Percentiles rank a stretch among this genome's conserved stretches.
These are phyloP conservation scores for Carpinus fangiana DNA, from an alignment of 306 rosid genomes.

Conservation along the genomic window DNA sequence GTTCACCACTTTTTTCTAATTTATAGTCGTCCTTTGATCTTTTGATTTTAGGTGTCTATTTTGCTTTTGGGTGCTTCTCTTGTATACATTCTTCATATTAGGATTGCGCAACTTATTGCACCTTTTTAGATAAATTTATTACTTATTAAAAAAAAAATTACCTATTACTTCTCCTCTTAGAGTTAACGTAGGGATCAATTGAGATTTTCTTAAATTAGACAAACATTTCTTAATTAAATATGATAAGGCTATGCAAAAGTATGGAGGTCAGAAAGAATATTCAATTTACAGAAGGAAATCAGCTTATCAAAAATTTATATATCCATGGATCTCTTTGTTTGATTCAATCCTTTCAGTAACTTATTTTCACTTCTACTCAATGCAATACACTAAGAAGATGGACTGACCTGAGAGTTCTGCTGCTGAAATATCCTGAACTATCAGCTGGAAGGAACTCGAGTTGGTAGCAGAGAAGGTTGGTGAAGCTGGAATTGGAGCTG, in stretches of 20 bases:
- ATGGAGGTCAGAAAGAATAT: not conserved
- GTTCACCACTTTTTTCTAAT: not conserved
- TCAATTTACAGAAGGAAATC: not conserved
- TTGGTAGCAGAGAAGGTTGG: constrained; percentile 33
- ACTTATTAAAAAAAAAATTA: too few species aligned
- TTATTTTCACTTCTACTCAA: constrained; percentile 14
- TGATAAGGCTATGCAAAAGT: not conserved
- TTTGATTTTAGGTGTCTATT: not conserved
- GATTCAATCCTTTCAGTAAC: not conserved
- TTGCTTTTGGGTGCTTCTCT: not conserved
- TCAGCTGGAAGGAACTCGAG: constrained; percentile 45
- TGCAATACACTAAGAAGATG: constrained; percentile 25
- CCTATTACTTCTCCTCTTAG: not conserved
- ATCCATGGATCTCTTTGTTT: not conserved
- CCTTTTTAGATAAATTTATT: too few species aligned
- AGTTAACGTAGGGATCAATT: not conserved
- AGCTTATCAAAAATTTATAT: constrained; percentile 19
- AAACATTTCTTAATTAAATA: not conserved
- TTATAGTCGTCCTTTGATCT: not conserved
- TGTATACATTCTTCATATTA: too few species aligned
- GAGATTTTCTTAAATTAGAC: not conserved
- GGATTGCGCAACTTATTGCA: too few species aligned
- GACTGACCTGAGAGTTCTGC: constrained; percentile 71
- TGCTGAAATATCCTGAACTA: constrained; percentile 75
- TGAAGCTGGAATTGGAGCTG: constrained; percentile 53